phyloP scores from a whole-genome alignment of 2,329 filamentous ascomycete species.

The Penicillium rolfsii region DNA sequence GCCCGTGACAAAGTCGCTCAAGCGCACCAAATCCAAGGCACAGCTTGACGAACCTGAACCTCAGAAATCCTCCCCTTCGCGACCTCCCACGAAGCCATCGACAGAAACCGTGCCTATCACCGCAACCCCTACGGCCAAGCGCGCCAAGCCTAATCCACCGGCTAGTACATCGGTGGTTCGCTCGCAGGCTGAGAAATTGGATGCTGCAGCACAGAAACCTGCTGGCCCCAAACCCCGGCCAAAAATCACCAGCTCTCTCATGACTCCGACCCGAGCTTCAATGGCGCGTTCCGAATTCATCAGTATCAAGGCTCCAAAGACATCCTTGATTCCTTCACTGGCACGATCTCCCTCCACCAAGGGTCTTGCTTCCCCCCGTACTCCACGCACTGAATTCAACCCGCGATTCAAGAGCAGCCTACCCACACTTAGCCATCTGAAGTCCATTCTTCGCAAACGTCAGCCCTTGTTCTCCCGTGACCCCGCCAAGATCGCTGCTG shows the following conservation, averaged over 20 bases:
- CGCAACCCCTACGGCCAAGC: slow-evolving; percentile 66
- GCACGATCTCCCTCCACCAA: slow-evolving; percentile 58
- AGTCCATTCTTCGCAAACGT: slow-evolving; percentile 66
- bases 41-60: slow-evolving; percentile 64
- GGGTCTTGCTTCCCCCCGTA: slow-evolving; percentile 49
- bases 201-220: slow-evolving; percentile 28
- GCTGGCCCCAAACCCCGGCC: slow-evolving; percentile 46
- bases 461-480: slow-evolving; percentile 63
- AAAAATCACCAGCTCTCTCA: slow-evolving; percentile 58
- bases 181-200: slow-evolving; percentile 21
- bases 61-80: slow-evolving; percentile 45
- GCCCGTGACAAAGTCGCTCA: slow-evolving; percentile 49
- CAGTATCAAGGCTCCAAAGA: slow-evolving; percentile 59
- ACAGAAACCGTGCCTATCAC: slow-evolving; percentile 42
- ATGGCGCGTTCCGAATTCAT: slow-evolving; percentile 59
- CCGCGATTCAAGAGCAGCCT: slow-evolving; percentile 47
- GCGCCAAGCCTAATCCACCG: slow-evolving; percentile 66
- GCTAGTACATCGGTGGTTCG: slow-evolving; percentile 72
- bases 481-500: slow-evolving; percentile 61
- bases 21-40: slow-evolving; percentile 63
- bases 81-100: slow-evolving; percentile 35
- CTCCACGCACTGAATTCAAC: slow-evolving; percentile 54
- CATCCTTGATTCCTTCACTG: slow-evolving; percentile 59
- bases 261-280: slow-evolving; percentile 79
- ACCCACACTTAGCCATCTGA: slow-evolving; percentile 58